Conservation (phyloP, 345 rosid species). For the Noccaea caerulescens region DNA sequence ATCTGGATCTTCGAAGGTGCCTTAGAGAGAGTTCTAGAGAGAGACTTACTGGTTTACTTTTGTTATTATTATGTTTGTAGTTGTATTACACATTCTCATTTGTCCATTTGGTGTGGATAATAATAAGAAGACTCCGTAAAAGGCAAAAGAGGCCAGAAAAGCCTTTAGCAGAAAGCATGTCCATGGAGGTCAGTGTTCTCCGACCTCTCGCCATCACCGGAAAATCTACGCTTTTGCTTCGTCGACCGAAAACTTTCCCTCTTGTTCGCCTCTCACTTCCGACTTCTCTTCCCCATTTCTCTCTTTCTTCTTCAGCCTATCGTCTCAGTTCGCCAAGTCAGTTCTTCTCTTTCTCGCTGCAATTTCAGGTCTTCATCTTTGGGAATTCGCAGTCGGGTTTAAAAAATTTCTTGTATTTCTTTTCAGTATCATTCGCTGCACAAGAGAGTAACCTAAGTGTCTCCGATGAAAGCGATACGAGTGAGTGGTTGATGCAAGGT, state of each 20-base stretch:
- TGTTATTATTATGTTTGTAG: no score
- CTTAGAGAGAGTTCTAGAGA: no score
- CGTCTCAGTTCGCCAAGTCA: conserved; percentile 48
- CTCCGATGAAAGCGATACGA: conserved; percentile 50
- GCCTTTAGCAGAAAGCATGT: conserved; percentile 22
- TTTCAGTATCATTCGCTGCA: conserved; percentile 52
- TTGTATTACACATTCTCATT: no score
- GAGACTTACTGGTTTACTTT: no score
- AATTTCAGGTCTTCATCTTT: not conserved
- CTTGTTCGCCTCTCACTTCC: conserved; percentile 31
- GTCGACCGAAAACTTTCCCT: conserved; percentile 7
- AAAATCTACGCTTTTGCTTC: not conserved
- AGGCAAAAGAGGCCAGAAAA: conserved; percentile 4
- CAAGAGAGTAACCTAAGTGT: conserved; percentile 59
- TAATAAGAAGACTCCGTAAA: not conserved
- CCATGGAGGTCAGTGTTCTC: conserved; percentile 44
- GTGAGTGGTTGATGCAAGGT: conserved; percentile 90
- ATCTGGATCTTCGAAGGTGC: no score
- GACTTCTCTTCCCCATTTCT: conserved; percentile 14
- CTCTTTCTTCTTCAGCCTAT: conserved; percentile 25
- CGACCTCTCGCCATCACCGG: conserved; percentile 20
- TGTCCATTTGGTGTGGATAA: no score
- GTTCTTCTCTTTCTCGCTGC: conserved; percentile 20
- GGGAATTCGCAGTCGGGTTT: not conserved
- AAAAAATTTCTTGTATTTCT: not conserved